phyloP scores from a whole-genome alignment of 2,329 filamentous ascomycete species.

The Fusarium succisae region DNA sequence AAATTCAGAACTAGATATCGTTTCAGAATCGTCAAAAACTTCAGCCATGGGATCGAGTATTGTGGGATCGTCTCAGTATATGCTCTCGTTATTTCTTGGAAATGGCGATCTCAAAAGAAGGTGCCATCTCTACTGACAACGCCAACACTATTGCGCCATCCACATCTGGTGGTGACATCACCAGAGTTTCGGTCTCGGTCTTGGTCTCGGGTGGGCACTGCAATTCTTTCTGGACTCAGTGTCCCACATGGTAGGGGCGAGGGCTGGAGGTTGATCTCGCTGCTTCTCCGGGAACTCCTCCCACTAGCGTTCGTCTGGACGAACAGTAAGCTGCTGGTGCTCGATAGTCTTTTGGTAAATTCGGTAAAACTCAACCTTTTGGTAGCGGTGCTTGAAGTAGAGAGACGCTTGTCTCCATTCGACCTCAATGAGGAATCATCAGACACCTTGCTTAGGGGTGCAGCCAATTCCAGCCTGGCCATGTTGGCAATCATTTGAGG shows the following conservation, averaged over 20 bases:
- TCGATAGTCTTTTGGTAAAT: conserved; percentile 68
- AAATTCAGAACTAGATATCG: conserved; percentile 1
- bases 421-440: conserved; percentile 49
- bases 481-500: conserved; percentile 53
- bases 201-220: conserved; percentile 46
- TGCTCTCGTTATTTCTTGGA: neutral
- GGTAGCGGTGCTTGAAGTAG: conserved; percentile 63
- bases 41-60: neutral
- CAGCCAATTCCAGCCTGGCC: conserved; percentile 35
- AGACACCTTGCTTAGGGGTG: conserved; percentile 37
- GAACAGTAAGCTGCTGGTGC: conserved; percentile 67
- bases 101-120: conserved; percentile 54
- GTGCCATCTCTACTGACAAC: conserved; percentile 64
- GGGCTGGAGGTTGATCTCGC: conserved; percentile 54
- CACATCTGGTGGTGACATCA: conserved; percentile 56
- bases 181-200: conserved; percentile 46
- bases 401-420: conserved; percentile 59
- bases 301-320: conserved; percentile 65
- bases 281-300: conserved; percentile 59
- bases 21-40: neutral
- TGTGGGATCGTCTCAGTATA: neutral
- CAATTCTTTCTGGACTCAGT: conserved; percentile 54
- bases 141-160: conserved; percentile 66
- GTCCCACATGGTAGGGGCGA: conserved; percentile 50
- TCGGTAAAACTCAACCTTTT: conserved; percentile 71